Conservation (phyloP, 2,329 filamentous ascomycete genomes). For the Cephalotrichum gorgonifer region DNA sequence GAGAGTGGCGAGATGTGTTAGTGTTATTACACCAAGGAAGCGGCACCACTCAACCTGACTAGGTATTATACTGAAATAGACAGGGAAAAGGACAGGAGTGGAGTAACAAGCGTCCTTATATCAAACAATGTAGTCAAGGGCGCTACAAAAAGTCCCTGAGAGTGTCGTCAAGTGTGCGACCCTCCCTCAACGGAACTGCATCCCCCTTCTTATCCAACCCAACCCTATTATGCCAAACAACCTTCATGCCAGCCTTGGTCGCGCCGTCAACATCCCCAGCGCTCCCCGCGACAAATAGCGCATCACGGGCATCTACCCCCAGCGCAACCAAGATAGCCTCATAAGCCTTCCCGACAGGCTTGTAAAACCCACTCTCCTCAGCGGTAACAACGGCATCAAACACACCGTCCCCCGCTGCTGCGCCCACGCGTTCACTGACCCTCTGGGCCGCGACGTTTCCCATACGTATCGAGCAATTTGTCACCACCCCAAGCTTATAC, state of each 20-base stretch:
- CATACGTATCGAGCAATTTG: slow-evolving; percentile 24
- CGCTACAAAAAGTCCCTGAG: slow-evolving; percentile 7
- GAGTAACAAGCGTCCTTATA: no score
- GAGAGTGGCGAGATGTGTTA: no score
- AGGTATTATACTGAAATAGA: no score
- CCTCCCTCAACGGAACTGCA: slow-evolving; percentile 13
- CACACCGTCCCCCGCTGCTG: neutral
- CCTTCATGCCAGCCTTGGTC: slow-evolving; percentile 23
- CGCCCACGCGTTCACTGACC: neutral
- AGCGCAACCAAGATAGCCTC: slow-evolving; percentile 16
- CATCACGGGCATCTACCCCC: slow-evolving; percentile 15
- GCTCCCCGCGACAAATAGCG: slow-evolving; percentile 27
- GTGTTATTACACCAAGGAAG: no score
- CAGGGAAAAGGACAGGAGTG: no score
- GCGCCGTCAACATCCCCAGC: slow-evolving; percentile 27
- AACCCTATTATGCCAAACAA: slow-evolving; percentile 26
- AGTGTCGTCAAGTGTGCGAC: slow-evolving; percentile 12
- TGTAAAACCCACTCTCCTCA: slow-evolving; percentile 28
- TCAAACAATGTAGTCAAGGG: no score
- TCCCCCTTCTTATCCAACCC: slow-evolving; percentile 16
- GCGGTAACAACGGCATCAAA: slow-evolving; percentile 25
- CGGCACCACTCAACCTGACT: no score
- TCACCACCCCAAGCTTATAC: slow-evolving; percentile 23
- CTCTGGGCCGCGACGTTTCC: slow-evolving; percentile 14
- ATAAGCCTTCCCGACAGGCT: slow-evolving; percentile 23